Base-by-base conservation (phyloP, 345 rosid species). In the Syzygium oleosum region DNA sequence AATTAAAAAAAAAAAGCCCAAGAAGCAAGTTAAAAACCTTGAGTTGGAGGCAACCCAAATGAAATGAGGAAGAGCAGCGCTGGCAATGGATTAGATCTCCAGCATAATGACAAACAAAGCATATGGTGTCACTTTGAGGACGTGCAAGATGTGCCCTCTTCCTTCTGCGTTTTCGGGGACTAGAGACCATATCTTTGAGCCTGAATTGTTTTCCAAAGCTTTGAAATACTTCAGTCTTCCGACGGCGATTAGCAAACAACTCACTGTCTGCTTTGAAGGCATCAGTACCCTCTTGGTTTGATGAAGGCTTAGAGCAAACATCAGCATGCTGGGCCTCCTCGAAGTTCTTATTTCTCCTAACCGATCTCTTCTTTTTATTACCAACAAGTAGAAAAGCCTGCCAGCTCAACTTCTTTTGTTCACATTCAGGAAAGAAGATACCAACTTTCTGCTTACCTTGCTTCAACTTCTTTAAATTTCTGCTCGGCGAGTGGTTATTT, bases 71-170 rank as follows among this genome's bases (percentile, higher is more conserved):
- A 38, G 85, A 87, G 87, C 93, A 92, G 61, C 53, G 34, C 22
- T 25, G 65, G 85, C 92, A 92, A 25, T 23, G 29, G 51, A 87
- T 85, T 61, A 92, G 91, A 85, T 88, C 92, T 88, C 63, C 92
- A 31, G 89, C 90, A 38, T 86, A 87, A 88, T 90, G 92, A 86
- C 92, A 92, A 84, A 92, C 87, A 86, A 90, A 88, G 85, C 92
- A 92, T 29, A 92, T 86, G 15, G 93, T 88, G 88, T 92, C 93
- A 31, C 83, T 73, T 56, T 86, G 85, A 34, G 65, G 88, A 52
- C 63, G 15, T 27, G 83, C 65, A 46, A 31, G 49, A 52, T 23
- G 27, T 31, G 25, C 85, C 78, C 88, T 73, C 90, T 89, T 92
- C 89, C 90, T 88, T 89, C 87, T 92, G 85, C 87, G 86, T 88